A percentile compares a stretch with the other conserved stretches of the same genome.
Conservation (phyloP, 108 stramenopile genomes). For the Stephanodiscus minutulus region DNA sequence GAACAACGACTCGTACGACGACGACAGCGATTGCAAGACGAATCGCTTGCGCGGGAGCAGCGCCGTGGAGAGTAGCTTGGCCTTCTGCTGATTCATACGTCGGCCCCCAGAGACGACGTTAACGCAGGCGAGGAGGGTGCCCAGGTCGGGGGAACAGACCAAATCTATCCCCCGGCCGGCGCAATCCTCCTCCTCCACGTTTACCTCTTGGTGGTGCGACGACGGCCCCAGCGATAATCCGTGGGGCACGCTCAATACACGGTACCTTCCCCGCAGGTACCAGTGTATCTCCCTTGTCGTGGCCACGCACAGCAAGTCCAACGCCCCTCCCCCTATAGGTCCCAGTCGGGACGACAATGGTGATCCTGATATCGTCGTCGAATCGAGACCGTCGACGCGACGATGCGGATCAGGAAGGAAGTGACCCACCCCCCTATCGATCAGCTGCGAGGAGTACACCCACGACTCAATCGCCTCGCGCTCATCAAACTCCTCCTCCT, state of each 20-base stretch:
- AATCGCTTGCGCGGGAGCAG: conserved; percentile 59
- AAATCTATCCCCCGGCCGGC: conserved; percentile 22
- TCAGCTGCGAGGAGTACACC: conserved; percentile 51
- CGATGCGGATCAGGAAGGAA: conserved; percentile 24
- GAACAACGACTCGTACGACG: conserved; percentile 64
- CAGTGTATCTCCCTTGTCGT: conserved; percentile 52
- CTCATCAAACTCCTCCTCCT: conserved; percentile 34
- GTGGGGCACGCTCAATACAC: conserved; percentile 36
- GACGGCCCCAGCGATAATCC: conserved; percentile 6
- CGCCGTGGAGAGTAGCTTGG: conserved; percentile 53
- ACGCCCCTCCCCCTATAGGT: conserved; percentile 15
- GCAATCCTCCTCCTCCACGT: neutral
- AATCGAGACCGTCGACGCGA: neutral
- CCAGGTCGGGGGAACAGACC: conserved; percentile 50
- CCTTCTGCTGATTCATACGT: conserved; percentile 6
- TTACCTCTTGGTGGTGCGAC: neutral
- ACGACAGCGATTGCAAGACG: conserved; percentile 61
- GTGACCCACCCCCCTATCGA: conserved; percentile 22
- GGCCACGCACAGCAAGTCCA: conserved; percentile 63
- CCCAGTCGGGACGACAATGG: conserved; percentile 1
- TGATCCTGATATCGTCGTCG: neutral
- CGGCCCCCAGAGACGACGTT: neutral
- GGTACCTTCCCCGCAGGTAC: conserved; percentile 81
- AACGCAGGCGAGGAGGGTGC: conserved; percentile 34
- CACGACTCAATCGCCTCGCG: conserved; percentile 48